Base-by-base conservation (phyloP, 176 grass and related monocot species). In the Puya raimondii region DNA sequence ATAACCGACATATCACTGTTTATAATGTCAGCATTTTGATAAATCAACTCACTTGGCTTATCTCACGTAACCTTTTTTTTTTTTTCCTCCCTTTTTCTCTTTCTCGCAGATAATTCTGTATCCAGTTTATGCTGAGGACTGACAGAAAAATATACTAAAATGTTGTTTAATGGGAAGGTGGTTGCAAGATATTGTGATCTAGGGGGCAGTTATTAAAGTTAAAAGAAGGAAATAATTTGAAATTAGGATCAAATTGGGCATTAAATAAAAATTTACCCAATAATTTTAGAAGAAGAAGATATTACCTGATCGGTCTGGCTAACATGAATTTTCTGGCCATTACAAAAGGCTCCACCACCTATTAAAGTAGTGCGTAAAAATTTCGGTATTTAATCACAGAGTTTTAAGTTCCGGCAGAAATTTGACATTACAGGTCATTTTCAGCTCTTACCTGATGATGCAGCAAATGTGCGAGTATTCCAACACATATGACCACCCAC, bases 401-500 rank as follows among this genome's bases (percentile, higher is more conserved):
- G 9, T 17, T 20, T n/a, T 59, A 16, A 17, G 54, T 59, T 20
- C 54, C 21, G n/a, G 15, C 15, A 59, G 54, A 59, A 42, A 42
- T 42, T 42, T 59, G 15, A 10, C 54, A 16, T 2, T 21, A 27
- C 13, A 64, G 50, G 65, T 80, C 58, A 61, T 70, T 71, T 66
- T 29, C 72, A 78, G 64, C 73, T 77, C 51, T 64, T 71, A 92
- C 93, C 89, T 71, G 89, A 71, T 81, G 89, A 83, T 77, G 93
- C 93, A 87, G 79, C 79, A 88, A 81, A 78, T 70, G 84, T 97
- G 50, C 89, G 89, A 81, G 86, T 90, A 69, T 64, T 90, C 93
- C 89, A 92, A 86, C 93, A 97, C 86, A 97, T 90, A 72, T 89
- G 86, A 10, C 93, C 93, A 59, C 93, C 93, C 76, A 82, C 83